Conservation (phyloP, 257 asterid genomes). For the Petunia axillaris region DNA sequence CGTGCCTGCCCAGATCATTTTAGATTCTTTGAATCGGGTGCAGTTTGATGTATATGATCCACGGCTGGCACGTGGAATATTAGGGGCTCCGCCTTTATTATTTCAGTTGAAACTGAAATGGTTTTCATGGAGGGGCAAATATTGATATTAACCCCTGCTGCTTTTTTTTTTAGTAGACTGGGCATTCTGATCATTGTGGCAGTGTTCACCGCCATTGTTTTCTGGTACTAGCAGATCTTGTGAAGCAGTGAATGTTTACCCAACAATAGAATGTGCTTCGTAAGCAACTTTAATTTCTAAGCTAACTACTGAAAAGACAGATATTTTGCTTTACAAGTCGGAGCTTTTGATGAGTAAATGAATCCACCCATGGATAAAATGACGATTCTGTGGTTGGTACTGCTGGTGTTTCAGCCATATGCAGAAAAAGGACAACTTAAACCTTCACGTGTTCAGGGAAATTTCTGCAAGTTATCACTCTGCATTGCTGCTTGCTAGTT, state of each 20-base stretch:
- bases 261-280: background rate
- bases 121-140: conserved; percentile 83
- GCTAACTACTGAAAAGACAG: background rate
- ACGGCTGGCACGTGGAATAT: conserved; percentile 58
- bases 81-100: conserved; percentile 81
- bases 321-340: background rate
- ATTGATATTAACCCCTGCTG: conserved; percentile 43
- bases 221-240: background rate
- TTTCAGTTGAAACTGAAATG: conserved; percentile 85
- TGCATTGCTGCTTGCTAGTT: background rate
- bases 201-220: background rate
- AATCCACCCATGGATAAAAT: conserved; percentile 2
- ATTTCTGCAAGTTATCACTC: background rate
- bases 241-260: background rate
- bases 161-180: background rate
- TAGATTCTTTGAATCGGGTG: conserved; percentile 67
- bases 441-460: background rate
- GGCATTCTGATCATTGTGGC: background rate
- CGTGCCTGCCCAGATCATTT: conserved; percentile 69
- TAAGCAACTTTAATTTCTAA: background rate
- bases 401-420: conserved; percentile 4
- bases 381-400: background rate
- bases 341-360: background rate
- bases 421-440: background rate
- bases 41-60: conserved; percentile 90